Conservation (phyloP, 164 flowering plant species). For the Vitis riparia region DNA sequence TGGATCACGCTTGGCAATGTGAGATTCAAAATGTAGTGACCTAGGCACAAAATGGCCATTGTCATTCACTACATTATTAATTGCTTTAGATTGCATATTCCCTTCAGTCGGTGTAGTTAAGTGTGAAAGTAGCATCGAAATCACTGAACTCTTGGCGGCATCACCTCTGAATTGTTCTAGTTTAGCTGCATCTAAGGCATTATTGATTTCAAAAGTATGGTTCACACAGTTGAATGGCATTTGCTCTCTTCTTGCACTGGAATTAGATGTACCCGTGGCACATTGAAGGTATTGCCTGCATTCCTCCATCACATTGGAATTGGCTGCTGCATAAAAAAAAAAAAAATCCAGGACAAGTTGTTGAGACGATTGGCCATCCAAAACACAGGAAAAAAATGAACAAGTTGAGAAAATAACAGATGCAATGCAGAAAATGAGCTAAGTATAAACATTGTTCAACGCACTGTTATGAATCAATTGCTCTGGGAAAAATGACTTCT, state of each 20-base stretch:
- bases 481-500: constrained; percentile 23
- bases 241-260: constrained; percentile 17
- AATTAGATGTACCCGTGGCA: constrained; percentile 20
- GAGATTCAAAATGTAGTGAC: constrained; percentile 22
- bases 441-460: constrained; percentile 11
- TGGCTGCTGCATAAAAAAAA: constrained; percentile 29
- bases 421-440: background rate
- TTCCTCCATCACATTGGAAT: constrained; percentile 22
- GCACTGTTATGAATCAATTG: constrained; percentile 37
- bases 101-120: constrained; percentile 17
- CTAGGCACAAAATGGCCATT: constrained; percentile 21
- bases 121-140: constrained; percentile 25
- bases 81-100: constrained; percentile 13
- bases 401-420: background rate
- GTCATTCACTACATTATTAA: constrained; percentile 10
- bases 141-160: constrained; percentile 24
- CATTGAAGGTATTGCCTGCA: constrained; percentile 21
- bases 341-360: constrained; percentile 12
- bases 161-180: constrained; percentile 19
- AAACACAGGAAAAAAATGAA: background rate
- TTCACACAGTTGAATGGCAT: constrained; percentile 16
- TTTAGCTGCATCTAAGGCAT: constrained; percentile 16
- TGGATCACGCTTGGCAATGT: constrained; percentile 16
- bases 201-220: constrained; percentile 14
- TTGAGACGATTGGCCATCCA: constrained; percentile 5